phyloP scores from a whole-genome alignment of 1,284 basidiomycete genomes.

The Sanguinoderma infundibulare region DNA sequence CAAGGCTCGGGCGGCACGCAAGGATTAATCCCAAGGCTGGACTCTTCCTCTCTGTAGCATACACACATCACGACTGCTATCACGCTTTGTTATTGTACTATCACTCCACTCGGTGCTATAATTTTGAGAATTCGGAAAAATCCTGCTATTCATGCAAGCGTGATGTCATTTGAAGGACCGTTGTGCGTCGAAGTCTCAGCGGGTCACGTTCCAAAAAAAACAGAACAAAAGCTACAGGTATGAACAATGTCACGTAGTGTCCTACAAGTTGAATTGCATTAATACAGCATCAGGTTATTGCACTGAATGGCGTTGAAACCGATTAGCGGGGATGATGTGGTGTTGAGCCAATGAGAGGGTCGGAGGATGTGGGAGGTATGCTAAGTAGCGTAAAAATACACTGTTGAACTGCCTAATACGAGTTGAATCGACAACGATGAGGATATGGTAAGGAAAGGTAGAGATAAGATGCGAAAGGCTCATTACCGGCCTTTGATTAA shows the following conservation, averaged over 20 bases:
- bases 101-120: slow-evolving; percentile 14
- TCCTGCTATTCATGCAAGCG: neutral
- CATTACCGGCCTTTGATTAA: slow-evolving; percentile 63
- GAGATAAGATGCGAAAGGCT: neutral
- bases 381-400: slow-evolving; percentile 21
- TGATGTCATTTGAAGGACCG: neutral
- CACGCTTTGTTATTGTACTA: slow-evolving; percentile 26
- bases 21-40: slow-evolving; percentile 40
- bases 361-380: neutral
- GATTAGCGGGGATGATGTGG: neutral
- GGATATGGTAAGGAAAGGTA: neutral
- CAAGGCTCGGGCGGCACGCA: slow-evolving; percentile 52
- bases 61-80: slow-evolving; percentile 24
- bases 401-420: slow-evolving; percentile 24
- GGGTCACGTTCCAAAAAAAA: too few relatives aligned
- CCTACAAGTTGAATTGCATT: slow-evolving; percentile 34
- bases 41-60: slow-evolving; percentile 20
- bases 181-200: neutral
- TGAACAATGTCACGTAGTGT: slow-evolving; percentile 11
- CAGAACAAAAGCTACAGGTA: neutral
- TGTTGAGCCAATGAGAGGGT: neutral
- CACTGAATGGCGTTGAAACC: slow-evolving; percentile 15
- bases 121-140: slow-evolving; percentile 1
- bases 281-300: slow-evolving; percentile 19
- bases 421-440: slow-evolving; percentile 31